These are phyloP conservation scores for Ophiostoma perfectum DNA, from an alignment of 2,329 filamentous ascomycete species.

Conservation along the genomic window DNA sequence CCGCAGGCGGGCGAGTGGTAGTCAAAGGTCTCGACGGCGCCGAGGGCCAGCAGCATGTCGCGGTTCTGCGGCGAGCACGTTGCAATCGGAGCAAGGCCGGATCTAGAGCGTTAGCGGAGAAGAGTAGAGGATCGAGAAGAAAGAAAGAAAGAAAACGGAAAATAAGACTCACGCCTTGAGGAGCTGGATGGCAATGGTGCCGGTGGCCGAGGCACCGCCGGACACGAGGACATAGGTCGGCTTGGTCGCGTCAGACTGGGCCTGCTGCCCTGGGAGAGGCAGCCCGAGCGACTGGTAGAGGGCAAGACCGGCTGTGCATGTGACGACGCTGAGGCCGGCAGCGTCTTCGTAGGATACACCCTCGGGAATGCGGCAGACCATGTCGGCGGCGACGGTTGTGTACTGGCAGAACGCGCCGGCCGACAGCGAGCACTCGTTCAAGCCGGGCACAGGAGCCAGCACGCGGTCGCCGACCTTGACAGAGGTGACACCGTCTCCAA, in stretches of 20 bases:
- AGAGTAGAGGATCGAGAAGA: neutral
- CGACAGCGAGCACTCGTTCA: slow-evolving; percentile 9
- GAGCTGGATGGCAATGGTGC: slow-evolving; percentile 38
- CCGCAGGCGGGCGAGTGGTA: slow-evolving; percentile 26
- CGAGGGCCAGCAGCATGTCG: slow-evolving; percentile 19
- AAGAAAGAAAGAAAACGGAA: neutral
- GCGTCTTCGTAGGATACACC: slow-evolving; percentile 23
- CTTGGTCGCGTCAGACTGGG: neutral
- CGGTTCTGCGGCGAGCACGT: slow-evolving; percentile 25
- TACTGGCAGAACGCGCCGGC: slow-evolving; percentile 30
- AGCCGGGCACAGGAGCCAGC: slow-evolving; percentile 23
- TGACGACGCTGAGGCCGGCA: slow-evolving; percentile 24
- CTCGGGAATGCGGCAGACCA: slow-evolving; percentile 20
- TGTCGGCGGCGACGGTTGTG: slow-evolving; percentile 22
- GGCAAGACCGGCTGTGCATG: slow-evolving; percentile 23
- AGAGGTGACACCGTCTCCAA: slow-evolving; percentile 25
- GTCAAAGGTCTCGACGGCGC: slow-evolving; percentile 26
- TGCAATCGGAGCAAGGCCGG: slow-evolving; percentile 22
- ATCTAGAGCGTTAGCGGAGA: neutral
- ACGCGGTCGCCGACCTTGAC: slow-evolving; percentile 25
- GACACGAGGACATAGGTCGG: slow-evolving; percentile 34
- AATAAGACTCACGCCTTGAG: slow-evolving; percentile 30
- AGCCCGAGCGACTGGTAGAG: slow-evolving; percentile 22
- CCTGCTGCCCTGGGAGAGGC: slow-evolving; percentile 15
- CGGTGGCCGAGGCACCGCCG: slow-evolving; percentile 37